Evolutionary conservation across 1,284 basidiomycete species (phyloP), one percentile per base, ranked within the genome.

Genomic region (Boletus smithii): DNA sequence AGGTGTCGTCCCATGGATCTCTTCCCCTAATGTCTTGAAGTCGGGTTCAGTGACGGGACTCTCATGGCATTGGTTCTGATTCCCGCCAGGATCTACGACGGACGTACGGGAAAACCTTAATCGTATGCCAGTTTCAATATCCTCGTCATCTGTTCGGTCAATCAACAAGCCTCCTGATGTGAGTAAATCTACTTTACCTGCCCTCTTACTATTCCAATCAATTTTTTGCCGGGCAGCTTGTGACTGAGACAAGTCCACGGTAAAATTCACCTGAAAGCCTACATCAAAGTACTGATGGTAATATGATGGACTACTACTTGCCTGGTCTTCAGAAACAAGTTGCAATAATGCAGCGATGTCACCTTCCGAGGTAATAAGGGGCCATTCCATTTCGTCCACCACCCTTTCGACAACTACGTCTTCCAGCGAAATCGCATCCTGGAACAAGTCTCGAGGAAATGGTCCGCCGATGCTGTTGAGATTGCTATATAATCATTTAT

Each of bases 171-270:
- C 5, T 44, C 42, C 24, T 36, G 29, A 38, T 38, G 42, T 13
- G 29, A 43, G 24, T 36, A 18, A 46, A 42, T 36, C 30, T 17
- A 30, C 66, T 73, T 53, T 47, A 83, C 88, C 85, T 55, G 87
- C 84, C 73, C 85, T 89, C 72, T 89, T 89, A 67, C 88, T 91
- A 55, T 91, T 87, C 81, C 85, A 86, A 59, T 90, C 85, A 24
- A 90, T 68, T 11, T 62, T 67, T 11, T 69, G 57, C 8, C 84
- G 76, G 20, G 76, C 76, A 16, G 69, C 65, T 53, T 73, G 77
- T 5, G 81, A 72, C 48, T 76, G 74, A n/a, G 76, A 70, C 2
- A 80, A 80, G 55, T 91, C 85, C 22, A 91, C 66, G 36, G 71
- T 71, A 54, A 90, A 81, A 40, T 83, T 77, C 23, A 87, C 72